A percentile compares a stretch with the other conserved stretches of the same genome.
Evolutionary conservation across 2,329 filamentous ascomycete species (phyloP).

Genomic region (Aspergillus floridensis): DNA sequence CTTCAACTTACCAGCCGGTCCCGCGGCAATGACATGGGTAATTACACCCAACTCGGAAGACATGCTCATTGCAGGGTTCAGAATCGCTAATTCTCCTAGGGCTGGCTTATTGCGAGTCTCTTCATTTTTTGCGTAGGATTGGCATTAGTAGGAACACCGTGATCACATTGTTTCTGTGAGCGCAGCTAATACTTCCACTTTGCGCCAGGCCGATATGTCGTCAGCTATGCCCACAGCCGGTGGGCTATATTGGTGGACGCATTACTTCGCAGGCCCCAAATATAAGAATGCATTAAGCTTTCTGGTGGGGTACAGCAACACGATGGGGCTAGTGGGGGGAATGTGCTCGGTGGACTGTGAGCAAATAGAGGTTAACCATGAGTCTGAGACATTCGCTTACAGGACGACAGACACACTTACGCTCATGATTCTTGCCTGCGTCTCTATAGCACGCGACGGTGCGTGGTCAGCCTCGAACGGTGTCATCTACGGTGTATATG

Average conservation of each 20-base stretch:
- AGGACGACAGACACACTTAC: slow-evolving; percentile 27
- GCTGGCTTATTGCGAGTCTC: slow-evolving; percentile 57
- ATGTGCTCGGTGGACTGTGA: slow-evolving; percentile 60
- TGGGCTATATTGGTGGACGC: slow-evolving; percentile 60
- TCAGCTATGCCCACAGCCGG: slow-evolving; percentile 59
- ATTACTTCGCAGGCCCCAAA: slow-evolving; percentile 56
- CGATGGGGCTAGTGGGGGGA: slow-evolving; percentile 59
- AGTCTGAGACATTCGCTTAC: background rate
- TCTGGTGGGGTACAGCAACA: slow-evolving; percentile 61
- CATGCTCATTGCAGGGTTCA: background rate
- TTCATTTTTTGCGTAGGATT: slow-evolving; percentile 61
- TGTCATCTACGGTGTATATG: slow-evolving; percentile 57
- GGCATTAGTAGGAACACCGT: slow-evolving; percentile 51
- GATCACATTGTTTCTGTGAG: background rate
- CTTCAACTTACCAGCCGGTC: slow-evolving; percentile 59
- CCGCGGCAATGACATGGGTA: slow-evolving; percentile 62
- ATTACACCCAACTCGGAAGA: slow-evolving; percentile 1
- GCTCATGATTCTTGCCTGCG: slow-evolving; percentile 50
- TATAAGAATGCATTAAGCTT: slow-evolving; percentile 59
- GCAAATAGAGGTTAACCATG: background rate
- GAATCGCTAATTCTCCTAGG: slow-evolving; percentile 26
- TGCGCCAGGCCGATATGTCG: slow-evolving; percentile 47
- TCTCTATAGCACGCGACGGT: slow-evolving; percentile 57
- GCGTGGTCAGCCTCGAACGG: slow-evolving; percentile 56
- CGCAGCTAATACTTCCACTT: background rate